A percentile compares a stretch with the other conserved stretches of the same genome.
Evolutionary conservation across 2,329 filamentous ascomycete genomes (phyloP).

Genomic region (Beauveria sp.): DNA sequence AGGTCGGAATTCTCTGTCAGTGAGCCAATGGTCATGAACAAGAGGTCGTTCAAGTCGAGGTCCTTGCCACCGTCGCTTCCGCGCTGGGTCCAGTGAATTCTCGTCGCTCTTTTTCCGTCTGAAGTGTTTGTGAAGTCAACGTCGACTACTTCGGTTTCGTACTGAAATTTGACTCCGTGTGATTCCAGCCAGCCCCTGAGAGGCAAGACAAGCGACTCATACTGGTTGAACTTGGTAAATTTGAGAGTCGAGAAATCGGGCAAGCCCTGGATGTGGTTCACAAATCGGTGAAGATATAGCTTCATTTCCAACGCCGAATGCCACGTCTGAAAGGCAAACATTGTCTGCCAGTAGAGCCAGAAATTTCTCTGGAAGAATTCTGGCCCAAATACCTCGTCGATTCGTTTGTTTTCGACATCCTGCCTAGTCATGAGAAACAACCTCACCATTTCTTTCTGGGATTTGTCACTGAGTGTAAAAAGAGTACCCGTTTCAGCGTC

Average conservation of each 20-base stretch:
- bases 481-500: conserved; percentile 16
- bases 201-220: background rate
- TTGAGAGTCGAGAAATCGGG: background rate
- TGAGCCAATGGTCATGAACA: background rate
- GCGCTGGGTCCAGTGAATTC: background rate
- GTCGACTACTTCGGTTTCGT: background rate
- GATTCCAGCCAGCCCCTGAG: background rate
- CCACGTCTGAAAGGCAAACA: conserved; percentile 15
- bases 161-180: background rate
- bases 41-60: background rate
- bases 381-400: background rate
- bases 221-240: background rate
- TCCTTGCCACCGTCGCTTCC: background rate
- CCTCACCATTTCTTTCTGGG: conserved; percentile 17
- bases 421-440: conserved; percentile 12
- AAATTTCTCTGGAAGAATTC: background rate
- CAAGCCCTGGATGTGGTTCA: background rate
- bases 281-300: conserved; percentile 12
- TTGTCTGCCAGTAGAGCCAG: background rate
- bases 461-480: conserved; percentile 17
- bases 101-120: background rate
- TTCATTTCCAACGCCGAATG: conserved; percentile 34
- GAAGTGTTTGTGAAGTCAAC: background rate
- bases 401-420: background rate
- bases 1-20: background rate